Percentiles rank a stretch among this genome's conserved stretches.
phyloP scores from a whole-genome alignment of 371 early-diverging fungal species.

The Haplosporangium sp. region DNA sequence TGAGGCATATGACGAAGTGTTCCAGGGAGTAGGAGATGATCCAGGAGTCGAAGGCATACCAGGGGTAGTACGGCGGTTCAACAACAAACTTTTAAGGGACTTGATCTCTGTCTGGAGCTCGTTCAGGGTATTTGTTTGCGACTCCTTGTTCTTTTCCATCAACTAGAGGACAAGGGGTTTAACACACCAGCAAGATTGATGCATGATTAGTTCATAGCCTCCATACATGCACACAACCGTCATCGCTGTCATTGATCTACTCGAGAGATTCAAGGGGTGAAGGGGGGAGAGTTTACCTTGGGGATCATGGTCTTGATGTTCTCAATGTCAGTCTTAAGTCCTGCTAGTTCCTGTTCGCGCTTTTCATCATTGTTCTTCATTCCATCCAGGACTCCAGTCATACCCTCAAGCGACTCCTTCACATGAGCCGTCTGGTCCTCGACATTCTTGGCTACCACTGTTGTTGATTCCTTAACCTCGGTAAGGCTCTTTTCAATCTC shows the following conservation, averaged over 20 bases:
- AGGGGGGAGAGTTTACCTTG: conserved; percentile 62
- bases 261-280: background rate
- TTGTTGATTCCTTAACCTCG: conserved; percentile 69
- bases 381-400: conserved; percentile 74
- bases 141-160: conserved; percentile 77
- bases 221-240: no score
- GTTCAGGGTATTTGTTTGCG: conserved; percentile 71
- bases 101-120: conserved; percentile 95
- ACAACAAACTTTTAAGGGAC: conserved; percentile 84
- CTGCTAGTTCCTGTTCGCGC: conserved; percentile 76
- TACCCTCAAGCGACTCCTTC: conserved; percentile 71
- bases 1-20: conserved; percentile 6
- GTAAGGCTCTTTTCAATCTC: conserved; percentile 79
- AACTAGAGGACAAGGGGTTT: conserved; percentile 56
- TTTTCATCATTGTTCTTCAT: conserved; percentile 76
- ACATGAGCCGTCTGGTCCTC: conserved; percentile 79
- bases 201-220: no score
- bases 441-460: conserved; percentile 64
- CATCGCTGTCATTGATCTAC: background rate
- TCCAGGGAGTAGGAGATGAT: conserved; percentile 9
- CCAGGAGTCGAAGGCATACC: conserved; percentile 15
- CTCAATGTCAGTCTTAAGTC: conserved; percentile 81
- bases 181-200: no score
- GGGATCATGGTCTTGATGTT: conserved; percentile 80
- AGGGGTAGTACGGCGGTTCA: conserved; percentile 70